Evolutionary conservation across 2,329 filamentous ascomycete genomes (phyloP).

Genomic region (Sphaerostilbella broomeana): DNA sequence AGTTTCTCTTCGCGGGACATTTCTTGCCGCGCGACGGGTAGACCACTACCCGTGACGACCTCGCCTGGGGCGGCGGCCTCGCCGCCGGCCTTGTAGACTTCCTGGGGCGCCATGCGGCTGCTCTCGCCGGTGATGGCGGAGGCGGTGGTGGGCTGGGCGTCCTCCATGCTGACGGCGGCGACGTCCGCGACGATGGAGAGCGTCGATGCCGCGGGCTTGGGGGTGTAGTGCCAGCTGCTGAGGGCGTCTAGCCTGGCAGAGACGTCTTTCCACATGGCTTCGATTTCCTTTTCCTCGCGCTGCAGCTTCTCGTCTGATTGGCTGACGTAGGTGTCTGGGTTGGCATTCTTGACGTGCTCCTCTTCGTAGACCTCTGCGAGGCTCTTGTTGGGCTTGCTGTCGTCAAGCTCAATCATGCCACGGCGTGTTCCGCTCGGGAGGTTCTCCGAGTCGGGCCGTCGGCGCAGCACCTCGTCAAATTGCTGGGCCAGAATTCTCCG

Average conservation of each 20-base stretch:
- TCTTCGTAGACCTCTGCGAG: constrained; percentile 93
- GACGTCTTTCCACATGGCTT: constrained; percentile 74
- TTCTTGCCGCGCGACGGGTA: constrained; percentile 75
- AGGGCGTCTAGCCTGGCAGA: constrained; percentile 77
- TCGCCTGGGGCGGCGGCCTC: constrained; percentile 61
- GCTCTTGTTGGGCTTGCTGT: constrained; percentile 78
- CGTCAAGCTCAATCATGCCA: constrained; percentile 74
- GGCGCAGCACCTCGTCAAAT: constrained; percentile 84
- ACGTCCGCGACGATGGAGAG: constrained; percentile 86
- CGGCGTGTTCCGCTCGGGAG: constrained; percentile 56
- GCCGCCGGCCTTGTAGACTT: constrained; percentile 80
- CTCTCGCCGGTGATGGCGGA: constrained; percentile 62
- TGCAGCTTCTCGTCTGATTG: constrained; percentile 74
- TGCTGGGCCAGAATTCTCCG: constrained; percentile 81
- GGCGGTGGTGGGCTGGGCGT: constrained; percentile 79
- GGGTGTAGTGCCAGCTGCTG: constrained; percentile 92
- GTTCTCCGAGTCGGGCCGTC: constrained; percentile 67
- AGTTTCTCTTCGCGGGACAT: constrained; percentile 82
- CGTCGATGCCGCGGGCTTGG: constrained; percentile 72
- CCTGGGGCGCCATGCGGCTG: constrained; percentile 84
- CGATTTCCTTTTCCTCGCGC: constrained; percentile 77
- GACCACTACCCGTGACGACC: constrained; percentile 68
- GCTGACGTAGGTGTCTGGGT: constrained; percentile 74
- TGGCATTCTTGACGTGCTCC: constrained; percentile 71
- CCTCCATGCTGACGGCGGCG: constrained; percentile 89